Conservation (phyloP, 2,329 filamentous ascomycete genomes). For the Pestalotiopsis sp. region DNA sequence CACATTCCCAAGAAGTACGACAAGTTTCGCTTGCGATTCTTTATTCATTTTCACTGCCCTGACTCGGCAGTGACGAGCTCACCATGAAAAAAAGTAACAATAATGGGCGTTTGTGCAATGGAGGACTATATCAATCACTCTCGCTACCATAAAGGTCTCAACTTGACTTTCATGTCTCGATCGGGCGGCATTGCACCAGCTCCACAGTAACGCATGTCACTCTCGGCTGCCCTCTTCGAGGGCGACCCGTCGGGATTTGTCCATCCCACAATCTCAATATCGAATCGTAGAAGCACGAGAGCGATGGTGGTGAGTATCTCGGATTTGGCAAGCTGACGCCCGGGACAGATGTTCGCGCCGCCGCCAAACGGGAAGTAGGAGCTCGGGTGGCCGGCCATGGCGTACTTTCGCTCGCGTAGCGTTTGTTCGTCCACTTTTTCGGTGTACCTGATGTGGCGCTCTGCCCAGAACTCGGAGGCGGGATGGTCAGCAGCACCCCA, state of each 20-base stretch:
- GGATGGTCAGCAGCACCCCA: slow-evolving; percentile 24
- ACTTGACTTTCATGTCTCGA: background rate
- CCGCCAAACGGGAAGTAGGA: slow-evolving; percentile 24
- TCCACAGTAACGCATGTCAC: background rate
- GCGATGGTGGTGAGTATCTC: slow-evolving; percentile 34
- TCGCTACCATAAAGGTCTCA: background rate
- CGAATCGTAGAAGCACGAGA: slow-evolving; percentile 32
- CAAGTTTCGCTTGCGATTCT: too few relatives aligned
- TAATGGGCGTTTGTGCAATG: too few relatives aligned
- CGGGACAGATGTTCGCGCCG: slow-evolving; percentile 36
- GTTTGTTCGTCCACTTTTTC: background rate
- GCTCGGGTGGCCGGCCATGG: slow-evolving; percentile 16
- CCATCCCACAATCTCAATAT: slow-evolving; percentile 28
- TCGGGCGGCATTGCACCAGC: slow-evolving; percentile 3
- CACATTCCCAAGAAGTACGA: too few relatives aligned
- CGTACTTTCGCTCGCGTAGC: slow-evolving; percentile 10
- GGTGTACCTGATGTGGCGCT: slow-evolving; percentile 20
- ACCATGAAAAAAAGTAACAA: too few relatives aligned
- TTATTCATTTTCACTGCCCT: background rate
- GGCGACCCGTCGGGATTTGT: background rate
- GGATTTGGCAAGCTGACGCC: slow-evolving; percentile 38
- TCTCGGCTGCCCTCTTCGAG: background rate
- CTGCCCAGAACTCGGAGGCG: slow-evolving; percentile 27
- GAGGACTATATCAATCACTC: too few relatives aligned
- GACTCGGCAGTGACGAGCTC: background rate